These are phyloP conservation scores for Diaporthe vexans DNA, from an alignment of 2,329 filamentous ascomycete species.

Conservation along the genomic window DNA sequence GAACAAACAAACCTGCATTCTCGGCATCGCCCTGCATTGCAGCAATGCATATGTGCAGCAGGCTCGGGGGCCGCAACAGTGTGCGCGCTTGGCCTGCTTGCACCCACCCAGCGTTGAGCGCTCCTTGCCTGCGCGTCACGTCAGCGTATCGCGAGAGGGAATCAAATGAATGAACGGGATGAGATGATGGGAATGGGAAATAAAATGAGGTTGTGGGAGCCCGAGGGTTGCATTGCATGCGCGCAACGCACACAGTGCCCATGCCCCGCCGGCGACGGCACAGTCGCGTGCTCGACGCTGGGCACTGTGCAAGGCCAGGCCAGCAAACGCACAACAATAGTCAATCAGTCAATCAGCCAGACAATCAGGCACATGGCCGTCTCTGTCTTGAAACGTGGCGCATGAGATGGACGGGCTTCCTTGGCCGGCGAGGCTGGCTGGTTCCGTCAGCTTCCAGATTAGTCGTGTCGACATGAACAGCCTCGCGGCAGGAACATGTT, in stretches of 20 bases:
- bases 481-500: slow-evolving; percentile 24
- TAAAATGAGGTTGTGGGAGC: slow-evolving; percentile 11
- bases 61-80: neutral
- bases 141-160: slow-evolving; percentile 37
- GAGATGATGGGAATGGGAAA: neutral
- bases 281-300: neutral
- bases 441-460: slow-evolving; percentile 13
- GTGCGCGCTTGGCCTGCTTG: neutral
- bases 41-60: neutral
- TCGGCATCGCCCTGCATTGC: slow-evolving; percentile 24
- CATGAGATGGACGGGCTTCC: slow-evolving; percentile 5
- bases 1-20: too few relatives aligned
- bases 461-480: slow-evolving; percentile 10
- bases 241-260: too few relatives aligned
- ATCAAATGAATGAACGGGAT: neutral
- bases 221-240: slow-evolving; percentile 31
- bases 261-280: too few relatives aligned
- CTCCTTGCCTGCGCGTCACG: too few relatives aligned
- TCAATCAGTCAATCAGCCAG: neutral
- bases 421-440: neutral
- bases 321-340: neutral
- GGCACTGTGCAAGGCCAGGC: neutral
- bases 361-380: neutral
- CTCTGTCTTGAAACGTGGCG: slow-evolving; percentile 22
- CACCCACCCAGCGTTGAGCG: neutral